Evolutionary conservation across 306 rosid genomes (phyloP), one percentile per base, ranked within the genome.

Genomic region (Senna tora): DNA sequence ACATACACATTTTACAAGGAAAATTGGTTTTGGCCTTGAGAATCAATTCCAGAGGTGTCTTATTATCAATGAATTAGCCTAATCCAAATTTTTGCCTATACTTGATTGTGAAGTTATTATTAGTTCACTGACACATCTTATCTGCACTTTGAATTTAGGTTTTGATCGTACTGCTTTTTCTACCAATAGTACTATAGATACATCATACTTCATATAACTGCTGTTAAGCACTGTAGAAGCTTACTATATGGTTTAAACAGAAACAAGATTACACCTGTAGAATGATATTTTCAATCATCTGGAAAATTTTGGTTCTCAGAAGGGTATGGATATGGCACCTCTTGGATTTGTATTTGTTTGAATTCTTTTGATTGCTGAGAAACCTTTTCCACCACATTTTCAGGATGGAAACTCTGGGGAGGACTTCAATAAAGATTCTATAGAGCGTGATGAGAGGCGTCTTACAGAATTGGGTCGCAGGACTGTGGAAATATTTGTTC

Each of bases 401-500:
- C 79, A 95, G 99, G 99, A 95, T 79, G 96, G 93, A 56, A 91
- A 81, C 77, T 85, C 96, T 14, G 99, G 99, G 56, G 99, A 95
- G 82, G 99, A 92, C 79, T 89, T 91, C 74, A 89, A 87, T 78
- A 95, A 92, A 75, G 99, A 95, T 84, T 89, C 99, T 75, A 84
- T 85, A 56, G 97, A 91, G 82, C 96, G 92, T 17, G 99, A 91
- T 83, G 97, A 95, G 87, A 86, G 96, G 80, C 96, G 93, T 68
- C 96, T 95, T 57, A 92, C 97, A 16, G 97, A 95, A 83, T 79
- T 95, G 81, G 99, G 99, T 61, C 96, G 97, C 33, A 91, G 96
- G 80, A 95, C 97, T 82, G 92, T 95, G 73, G 99, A 95, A 84
- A 95, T 95, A 83, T 95, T 91, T 89, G 96, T 89, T 77, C 97